These are phyloP conservation scores for Neonectria hederae DNA, from an alignment of 2,329 filamentous ascomycete species.

Conservation along the genomic window DNA sequence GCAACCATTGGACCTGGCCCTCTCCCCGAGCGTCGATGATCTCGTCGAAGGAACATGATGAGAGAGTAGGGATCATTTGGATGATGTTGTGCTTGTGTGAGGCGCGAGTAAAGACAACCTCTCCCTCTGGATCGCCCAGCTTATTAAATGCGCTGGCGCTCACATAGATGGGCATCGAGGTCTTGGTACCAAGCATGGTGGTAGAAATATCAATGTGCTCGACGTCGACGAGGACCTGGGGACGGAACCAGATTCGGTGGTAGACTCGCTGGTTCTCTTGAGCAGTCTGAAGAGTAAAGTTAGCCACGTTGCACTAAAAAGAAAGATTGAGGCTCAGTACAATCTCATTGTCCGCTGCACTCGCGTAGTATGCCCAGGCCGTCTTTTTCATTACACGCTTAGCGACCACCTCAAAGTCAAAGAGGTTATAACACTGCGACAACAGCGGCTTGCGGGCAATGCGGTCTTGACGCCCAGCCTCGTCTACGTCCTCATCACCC, in stretches of 20 bases:
- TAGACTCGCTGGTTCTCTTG: conserved; percentile 95
- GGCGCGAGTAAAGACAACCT: conserved; percentile 88
- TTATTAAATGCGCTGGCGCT: conserved; percentile 96
- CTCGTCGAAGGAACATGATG: conserved; percentile 97
- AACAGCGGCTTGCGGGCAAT: conserved; percentile 79
- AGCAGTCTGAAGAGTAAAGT: conserved; percentile 72
- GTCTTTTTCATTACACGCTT: conserved; percentile 92
- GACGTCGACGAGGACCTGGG: conserved; percentile 87
- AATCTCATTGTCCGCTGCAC: conserved; percentile 71
- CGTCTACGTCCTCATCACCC: conserved; percentile 70
- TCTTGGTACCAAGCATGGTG: conserved; percentile 93
- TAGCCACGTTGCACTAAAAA: background rate
- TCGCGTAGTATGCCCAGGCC: conserved; percentile 98
- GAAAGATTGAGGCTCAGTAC: conserved; percentile 35
- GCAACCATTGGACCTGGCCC: conserved; percentile 93
- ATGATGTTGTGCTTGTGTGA: conserved; percentile 88
- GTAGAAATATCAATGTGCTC: conserved; percentile 87
- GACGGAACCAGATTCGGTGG: conserved; percentile 97
- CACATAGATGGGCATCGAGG: conserved; percentile 91
- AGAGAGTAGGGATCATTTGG: conserved; percentile 98
- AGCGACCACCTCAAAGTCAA: conserved; percentile 96
- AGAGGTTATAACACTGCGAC: conserved; percentile 89
- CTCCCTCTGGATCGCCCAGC: conserved; percentile 91
- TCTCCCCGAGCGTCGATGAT: conserved; percentile 84
- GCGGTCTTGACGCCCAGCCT: conserved; percentile 74